Evolutionary conservation across 768 basidiomycete species (phyloP).

Genomic region (Suillus subalutaceus): DNA sequence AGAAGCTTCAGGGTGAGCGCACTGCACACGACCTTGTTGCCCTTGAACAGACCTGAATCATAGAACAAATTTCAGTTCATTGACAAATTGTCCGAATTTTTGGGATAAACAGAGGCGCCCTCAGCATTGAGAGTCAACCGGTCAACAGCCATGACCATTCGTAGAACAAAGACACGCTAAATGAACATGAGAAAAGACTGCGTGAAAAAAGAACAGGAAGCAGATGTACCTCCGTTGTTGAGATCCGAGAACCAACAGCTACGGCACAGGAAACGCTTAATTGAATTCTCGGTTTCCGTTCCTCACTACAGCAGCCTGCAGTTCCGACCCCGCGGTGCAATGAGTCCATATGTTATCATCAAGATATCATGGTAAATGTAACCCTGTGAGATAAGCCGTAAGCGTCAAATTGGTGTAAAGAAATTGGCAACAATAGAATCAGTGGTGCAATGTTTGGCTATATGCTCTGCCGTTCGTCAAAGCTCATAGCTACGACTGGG

Average conservation of each 20-base stretch:
- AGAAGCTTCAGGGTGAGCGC: conserved; percentile 1
- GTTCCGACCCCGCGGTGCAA: not conserved
- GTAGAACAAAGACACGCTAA: not conserved
- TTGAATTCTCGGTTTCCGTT: not conserved
- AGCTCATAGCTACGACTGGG: conserved; percentile 68
- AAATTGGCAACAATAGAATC: conserved; percentile 33
- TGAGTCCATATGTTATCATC: not conserved
- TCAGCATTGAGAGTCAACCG: not conserved
- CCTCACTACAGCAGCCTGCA: not conserved
- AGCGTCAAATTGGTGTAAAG: conserved; percentile 16
- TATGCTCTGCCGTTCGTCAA: conserved; percentile 70
- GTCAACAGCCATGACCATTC: not conserved
- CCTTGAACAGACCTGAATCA: not conserved
- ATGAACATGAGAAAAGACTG: conserved; percentile 3
- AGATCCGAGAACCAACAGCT: not conserved
- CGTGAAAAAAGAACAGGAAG: not conserved
- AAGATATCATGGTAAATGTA: not conserved
- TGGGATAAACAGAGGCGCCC: not conserved
- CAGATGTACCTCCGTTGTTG: not conserved
- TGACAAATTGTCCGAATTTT: not conserved
- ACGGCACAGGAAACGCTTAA: not conserved
- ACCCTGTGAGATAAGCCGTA: not conserved
- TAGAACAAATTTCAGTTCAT: not conserved
- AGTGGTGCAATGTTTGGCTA: conserved; percentile 69
- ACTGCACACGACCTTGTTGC: not conserved